Evolutionary conservation across 306 rosid genomes (phyloP).

Genomic region (Purshia tridentata): DNA sequence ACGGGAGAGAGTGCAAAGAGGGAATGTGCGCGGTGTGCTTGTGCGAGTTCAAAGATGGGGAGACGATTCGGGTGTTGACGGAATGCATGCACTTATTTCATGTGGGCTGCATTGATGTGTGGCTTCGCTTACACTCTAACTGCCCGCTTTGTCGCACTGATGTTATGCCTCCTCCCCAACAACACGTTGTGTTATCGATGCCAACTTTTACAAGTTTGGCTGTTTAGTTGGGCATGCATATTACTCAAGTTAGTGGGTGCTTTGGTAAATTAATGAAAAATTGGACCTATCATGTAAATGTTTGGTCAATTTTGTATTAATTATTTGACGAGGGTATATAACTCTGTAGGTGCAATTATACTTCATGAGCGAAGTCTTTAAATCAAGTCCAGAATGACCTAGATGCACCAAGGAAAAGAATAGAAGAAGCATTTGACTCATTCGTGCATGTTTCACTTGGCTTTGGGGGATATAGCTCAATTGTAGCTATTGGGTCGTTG

Average conservation of each 20-base stretch:
- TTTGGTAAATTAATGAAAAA: background rate
- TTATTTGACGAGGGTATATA: no score
- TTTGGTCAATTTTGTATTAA: background rate
- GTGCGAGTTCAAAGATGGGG: slow-evolving; percentile 19
- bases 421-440: background rate
- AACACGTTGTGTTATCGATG: background rate
- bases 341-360: no score
- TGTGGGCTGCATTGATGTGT: slow-evolving; percentile 23
- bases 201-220: no score
- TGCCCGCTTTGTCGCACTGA: slow-evolving; percentile 30
- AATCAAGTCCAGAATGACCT: background rate
- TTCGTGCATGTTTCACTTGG: background rate
- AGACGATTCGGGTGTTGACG: slow-evolving; percentile 8
- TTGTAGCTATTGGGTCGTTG: no score
- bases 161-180: slow-evolving; percentile 1
- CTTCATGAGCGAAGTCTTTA: no score
- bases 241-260: background rate
- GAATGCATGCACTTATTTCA: slow-evolving; percentile 29
- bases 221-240: no score
- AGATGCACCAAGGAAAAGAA: background rate
- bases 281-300: background rate
- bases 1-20: slow-evolving; percentile 5
- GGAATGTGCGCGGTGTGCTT: slow-evolving; percentile 26
- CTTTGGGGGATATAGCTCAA: no score
- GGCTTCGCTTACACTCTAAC: slow-evolving; percentile 12